Evolutionary conservation across 2,329 filamentous ascomycete genomes (phyloP).

Genomic region (Aspergillus flavus): DNA sequence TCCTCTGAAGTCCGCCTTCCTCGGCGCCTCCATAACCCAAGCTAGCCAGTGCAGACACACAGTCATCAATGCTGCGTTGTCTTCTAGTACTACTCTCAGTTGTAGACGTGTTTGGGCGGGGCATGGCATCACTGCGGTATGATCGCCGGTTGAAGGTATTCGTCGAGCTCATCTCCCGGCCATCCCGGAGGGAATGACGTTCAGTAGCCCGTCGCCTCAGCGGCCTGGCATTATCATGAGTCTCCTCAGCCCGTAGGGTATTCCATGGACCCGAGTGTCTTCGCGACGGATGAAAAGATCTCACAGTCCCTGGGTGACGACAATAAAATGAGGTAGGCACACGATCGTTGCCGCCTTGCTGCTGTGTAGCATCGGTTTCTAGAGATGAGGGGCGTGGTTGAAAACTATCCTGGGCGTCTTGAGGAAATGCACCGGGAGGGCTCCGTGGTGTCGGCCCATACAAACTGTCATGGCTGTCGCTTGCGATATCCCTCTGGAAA

Average conservation of each 20-base stretch:
- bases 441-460: neutral
- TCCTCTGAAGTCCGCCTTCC: slow-evolving; percentile 40
- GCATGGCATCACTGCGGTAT: neutral
- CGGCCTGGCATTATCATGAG: neutral
- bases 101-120: neutral
- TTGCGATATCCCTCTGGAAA: neutral
- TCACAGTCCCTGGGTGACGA: slow-evolving; percentile 9
- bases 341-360: neutral
- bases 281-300: slow-evolving; percentile 5
- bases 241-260: slow-evolving; percentile 11
- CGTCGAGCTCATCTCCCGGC: neutral
- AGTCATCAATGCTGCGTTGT: slow-evolving; percentile 33
- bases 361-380: neutral
- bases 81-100: neutral
- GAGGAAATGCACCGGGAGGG: slow-evolving; percentile 18
- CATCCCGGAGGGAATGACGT: slow-evolving; percentile 22
- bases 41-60: slow-evolving; percentile 41
- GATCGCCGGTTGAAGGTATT: slow-evolving; percentile 6
- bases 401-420: slow-evolving; percentile 10
- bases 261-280: slow-evolving; percentile 22
- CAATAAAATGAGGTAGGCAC: neutral
- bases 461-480: neutral
- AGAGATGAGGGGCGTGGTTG: neutral
- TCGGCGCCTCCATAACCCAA: slow-evolving; percentile 45
- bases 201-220: slow-evolving; percentile 35